These are phyloP conservation scores for Toxoplasma gondii DNA, from an alignment of 169 alveolate species.

Conservation along the genomic window DNA sequence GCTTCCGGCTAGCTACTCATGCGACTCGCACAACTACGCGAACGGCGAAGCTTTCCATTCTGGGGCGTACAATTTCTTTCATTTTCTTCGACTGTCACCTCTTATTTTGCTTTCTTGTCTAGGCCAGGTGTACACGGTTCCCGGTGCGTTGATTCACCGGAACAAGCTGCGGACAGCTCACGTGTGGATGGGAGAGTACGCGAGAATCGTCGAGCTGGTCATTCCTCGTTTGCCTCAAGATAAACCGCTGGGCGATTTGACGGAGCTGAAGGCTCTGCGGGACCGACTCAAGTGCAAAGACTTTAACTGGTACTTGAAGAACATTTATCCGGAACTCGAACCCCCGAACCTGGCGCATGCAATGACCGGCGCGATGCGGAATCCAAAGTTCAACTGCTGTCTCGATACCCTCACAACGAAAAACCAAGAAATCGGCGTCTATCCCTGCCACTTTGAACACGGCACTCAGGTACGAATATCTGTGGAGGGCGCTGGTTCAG, in stretches of 20 bases:
- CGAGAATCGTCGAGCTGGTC: conserved; percentile 51
- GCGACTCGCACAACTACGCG: too few species aligned
- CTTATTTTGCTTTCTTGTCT: neutral
- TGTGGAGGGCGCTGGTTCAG: too few species aligned
- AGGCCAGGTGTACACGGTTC: conserved; percentile 72
- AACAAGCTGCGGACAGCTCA: conserved; percentile 74
- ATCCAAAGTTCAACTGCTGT: neutral
- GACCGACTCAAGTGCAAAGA: conserved; percentile 65
- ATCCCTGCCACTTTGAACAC: conserved; percentile 53
- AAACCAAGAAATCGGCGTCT: conserved; percentile 35
- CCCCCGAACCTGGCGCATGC: conserved; percentile 45
- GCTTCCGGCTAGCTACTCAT: too few species aligned
- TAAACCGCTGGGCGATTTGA: conserved; percentile 66
- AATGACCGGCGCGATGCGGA: conserved; percentile 38
- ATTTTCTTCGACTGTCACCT: neutral
- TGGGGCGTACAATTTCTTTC: neutral
- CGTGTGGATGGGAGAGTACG: conserved; percentile 75
- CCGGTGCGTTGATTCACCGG: conserved; percentile 62
- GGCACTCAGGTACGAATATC: conserved; percentile 43
- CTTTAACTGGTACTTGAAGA: conserved; percentile 70
- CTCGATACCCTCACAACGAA: conserved; percentile 28
- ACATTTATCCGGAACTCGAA: conserved; percentile 71
- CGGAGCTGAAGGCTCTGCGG: conserved; percentile 68
- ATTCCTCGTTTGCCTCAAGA: conserved; percentile 24
- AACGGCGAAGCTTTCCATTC: too few species aligned